Percentiles rank a stretch among this genome's conserved stretches.
These are phyloP conservation scores for Stereum hirsutum DNA, from an alignment of 1,284 basidiomycete species.

Conservation along the genomic window DNA sequence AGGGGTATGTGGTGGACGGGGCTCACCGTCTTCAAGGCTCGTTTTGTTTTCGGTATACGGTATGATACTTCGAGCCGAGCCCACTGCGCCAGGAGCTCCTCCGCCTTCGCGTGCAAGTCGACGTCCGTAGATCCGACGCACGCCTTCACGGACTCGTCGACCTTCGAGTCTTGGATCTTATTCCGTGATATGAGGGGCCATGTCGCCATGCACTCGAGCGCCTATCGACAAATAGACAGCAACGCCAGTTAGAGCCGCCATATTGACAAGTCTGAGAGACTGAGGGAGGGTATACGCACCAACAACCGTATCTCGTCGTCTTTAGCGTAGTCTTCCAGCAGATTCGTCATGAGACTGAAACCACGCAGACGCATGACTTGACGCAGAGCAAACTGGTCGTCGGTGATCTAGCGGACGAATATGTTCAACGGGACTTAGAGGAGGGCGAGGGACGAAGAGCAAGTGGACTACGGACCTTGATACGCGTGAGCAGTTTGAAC, in stretches of 20 bases:
- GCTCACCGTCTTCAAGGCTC: too few species aligned
- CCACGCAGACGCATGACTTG: constrained; percentile 92
- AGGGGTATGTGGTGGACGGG: too few species aligned
- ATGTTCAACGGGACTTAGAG: too few species aligned
- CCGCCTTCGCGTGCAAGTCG: too few species aligned
- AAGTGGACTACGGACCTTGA: constrained; percentile 40
- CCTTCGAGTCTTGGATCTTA: constrained; percentile 87
- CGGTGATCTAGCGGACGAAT: constrained; percentile 59
- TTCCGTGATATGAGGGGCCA: constrained; percentile 89
- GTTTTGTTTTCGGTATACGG: too few species aligned
- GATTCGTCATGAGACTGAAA: constrained; percentile 86
- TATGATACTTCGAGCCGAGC: too few species aligned
- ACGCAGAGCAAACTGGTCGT: constrained; percentile 71
- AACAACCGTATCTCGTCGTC: constrained; percentile 68
- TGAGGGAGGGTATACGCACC: constrained; percentile 30
- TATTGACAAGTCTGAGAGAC: not conserved
- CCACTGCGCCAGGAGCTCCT: too few species aligned
- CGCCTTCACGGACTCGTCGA: constrained; percentile 57
- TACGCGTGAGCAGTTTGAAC: constrained; percentile 76
- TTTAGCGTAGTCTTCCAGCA: constrained; percentile 72
- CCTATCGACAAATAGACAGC: constrained; percentile 31
- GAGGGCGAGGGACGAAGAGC: not conserved
- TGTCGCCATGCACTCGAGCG: constrained; percentile 61
- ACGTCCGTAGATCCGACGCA: constrained; percentile 45
- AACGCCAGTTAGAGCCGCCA: not conserved